Evolutionary conservation across 768 basidiomycete species (phyloP).

Genomic region (Amanita rubescens): DNA sequence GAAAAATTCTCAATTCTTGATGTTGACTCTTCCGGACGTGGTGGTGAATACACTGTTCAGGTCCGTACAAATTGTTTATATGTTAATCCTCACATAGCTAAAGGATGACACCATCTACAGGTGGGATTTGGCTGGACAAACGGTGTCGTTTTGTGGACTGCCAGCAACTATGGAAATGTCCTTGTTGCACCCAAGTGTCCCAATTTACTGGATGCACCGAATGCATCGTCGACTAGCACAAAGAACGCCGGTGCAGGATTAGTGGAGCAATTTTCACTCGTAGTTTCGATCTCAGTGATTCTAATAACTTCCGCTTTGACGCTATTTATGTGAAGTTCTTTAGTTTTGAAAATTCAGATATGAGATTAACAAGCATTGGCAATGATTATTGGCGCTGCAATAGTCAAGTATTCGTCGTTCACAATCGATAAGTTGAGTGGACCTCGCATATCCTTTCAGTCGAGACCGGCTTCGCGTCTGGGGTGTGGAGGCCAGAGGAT

Average conservation of each 20-base stretch:
- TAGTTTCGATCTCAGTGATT: background rate
- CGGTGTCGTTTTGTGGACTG: conserved; percentile 70
- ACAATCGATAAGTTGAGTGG: too few species aligned
- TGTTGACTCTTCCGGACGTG: conserved; percentile 69
- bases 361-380: background rate
- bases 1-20: conserved; percentile 82
- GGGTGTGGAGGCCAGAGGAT: too few species aligned
- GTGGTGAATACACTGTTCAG: conserved; percentile 88
- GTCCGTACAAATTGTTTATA: conserved; percentile 26
- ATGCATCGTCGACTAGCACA: background rate
- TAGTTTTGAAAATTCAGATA: background rate
- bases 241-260: background rate
- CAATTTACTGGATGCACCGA: conserved; percentile 20
- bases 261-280: background rate
- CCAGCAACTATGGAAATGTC: conserved; percentile 53
- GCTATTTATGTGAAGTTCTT: background rate
- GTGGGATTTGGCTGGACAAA: conserved; percentile 90
- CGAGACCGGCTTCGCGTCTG: too few species aligned
- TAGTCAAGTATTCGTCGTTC: too few species aligned
- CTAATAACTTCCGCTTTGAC: background rate
- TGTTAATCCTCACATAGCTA: background rate
- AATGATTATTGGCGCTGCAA: background rate
- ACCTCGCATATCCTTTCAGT: too few species aligned
- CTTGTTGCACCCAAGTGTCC: conserved; percentile 65
- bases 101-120: conserved; percentile 19